Percentiles rank a stretch among this genome's conserved stretches.
Conservation (phyloP, 345 rosid genomes). For the Arabidopsis arenosa region DNA sequence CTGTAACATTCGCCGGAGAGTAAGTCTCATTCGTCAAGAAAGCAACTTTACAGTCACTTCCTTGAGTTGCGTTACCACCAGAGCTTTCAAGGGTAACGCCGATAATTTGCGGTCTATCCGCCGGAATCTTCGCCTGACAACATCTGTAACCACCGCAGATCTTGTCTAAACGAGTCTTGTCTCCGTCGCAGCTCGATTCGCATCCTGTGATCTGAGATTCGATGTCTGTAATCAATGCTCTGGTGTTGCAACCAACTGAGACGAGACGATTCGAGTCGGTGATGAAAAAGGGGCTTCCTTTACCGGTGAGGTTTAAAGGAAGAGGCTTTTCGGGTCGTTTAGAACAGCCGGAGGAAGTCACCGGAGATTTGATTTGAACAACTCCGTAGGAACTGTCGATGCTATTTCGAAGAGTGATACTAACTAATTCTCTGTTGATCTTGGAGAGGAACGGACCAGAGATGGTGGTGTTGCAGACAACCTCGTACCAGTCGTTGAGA, state of each 20-base stretch:
- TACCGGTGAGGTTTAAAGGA: conserved; percentile 40
- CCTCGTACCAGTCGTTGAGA: conserved; percentile 16
- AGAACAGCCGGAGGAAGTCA: conserved; percentile 43
- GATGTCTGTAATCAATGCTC: background rate
- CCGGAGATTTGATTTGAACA: conserved; percentile 29
- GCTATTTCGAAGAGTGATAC: conserved; percentile 32
- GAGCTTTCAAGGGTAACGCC: conserved; percentile 1
- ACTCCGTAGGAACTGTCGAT: background rate
- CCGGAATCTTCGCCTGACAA: conserved; percentile 47
- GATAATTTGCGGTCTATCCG: conserved; percentile 2
- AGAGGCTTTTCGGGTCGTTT: conserved; percentile 8
- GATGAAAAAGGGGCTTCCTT: conserved; percentile 42
- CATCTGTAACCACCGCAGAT: conserved; percentile 51
- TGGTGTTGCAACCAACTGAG: conserved; percentile 49
- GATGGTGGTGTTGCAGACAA: conserved; percentile 36
- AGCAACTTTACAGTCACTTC: conserved; percentile 30
- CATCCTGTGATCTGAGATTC: conserved; percentile 45
- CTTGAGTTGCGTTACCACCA: conserved; percentile 9
- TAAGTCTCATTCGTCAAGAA: conserved; percentile 37
- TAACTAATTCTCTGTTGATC: conserved; percentile 22
- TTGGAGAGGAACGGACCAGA: conserved; percentile 30
- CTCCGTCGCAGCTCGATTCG: conserved; percentile 45
- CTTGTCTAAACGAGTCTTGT: conserved; percentile 17
- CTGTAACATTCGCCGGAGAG: conserved; percentile 23
- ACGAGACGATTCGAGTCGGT: conserved; percentile 44